phyloP scores from a whole-genome alignment of 2,329 filamentous ascomycete genomes.

The Plectosphaerella cucumerina region DNA sequence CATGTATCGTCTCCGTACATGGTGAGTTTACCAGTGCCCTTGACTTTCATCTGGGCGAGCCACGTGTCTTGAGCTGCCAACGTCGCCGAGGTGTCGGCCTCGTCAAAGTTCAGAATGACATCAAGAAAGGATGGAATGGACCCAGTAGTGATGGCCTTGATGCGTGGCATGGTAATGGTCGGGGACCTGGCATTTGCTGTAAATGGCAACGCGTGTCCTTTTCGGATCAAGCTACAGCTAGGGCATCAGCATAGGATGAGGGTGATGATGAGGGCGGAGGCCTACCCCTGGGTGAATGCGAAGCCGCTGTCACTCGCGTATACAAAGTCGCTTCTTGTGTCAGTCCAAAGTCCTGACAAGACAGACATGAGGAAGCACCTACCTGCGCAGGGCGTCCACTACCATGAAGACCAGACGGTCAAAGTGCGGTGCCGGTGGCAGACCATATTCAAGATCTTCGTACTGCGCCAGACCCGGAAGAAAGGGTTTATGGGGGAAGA shows the following conservation, averaged over 20 bases:
- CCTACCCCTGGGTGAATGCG: slow-evolving; percentile 77
- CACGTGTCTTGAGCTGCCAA: slow-evolving; percentile 89
- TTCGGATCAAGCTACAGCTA: slow-evolving; percentile 66
- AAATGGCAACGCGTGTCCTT: slow-evolving; percentile 83
- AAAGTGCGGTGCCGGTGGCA: slow-evolving; percentile 66
- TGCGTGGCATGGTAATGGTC: slow-evolving; percentile 95
- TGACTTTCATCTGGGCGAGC: slow-evolving; percentile 86
- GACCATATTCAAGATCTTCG: slow-evolving; percentile 49
- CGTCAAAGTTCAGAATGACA: slow-evolving; percentile 92
- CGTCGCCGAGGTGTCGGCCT: slow-evolving; percentile 86
- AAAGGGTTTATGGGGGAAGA: slow-evolving; percentile 97
- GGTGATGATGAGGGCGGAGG: background rate
- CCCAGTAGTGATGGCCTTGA: slow-evolving; percentile 96
- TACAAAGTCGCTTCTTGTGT: slow-evolving; percentile 75
- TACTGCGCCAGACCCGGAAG: slow-evolving; percentile 77
- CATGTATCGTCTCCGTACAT: slow-evolving; percentile 99
- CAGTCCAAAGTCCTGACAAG: slow-evolving; percentile 5
- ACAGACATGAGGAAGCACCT: slow-evolving; percentile 15
- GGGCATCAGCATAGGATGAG: too few species aligned
- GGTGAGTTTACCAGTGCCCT: slow-evolving; percentile 67
- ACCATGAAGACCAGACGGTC: slow-evolving; percentile 96
- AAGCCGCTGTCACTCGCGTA: slow-evolving; percentile 80
- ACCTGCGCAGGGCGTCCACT: slow-evolving; percentile 90
- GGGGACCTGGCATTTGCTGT: slow-evolving; percentile 95
- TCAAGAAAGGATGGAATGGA: slow-evolving; percentile 98